Conservation (phyloP, 176 grass and related monocot genomes). For the Guadua angustifolia region DNA sequence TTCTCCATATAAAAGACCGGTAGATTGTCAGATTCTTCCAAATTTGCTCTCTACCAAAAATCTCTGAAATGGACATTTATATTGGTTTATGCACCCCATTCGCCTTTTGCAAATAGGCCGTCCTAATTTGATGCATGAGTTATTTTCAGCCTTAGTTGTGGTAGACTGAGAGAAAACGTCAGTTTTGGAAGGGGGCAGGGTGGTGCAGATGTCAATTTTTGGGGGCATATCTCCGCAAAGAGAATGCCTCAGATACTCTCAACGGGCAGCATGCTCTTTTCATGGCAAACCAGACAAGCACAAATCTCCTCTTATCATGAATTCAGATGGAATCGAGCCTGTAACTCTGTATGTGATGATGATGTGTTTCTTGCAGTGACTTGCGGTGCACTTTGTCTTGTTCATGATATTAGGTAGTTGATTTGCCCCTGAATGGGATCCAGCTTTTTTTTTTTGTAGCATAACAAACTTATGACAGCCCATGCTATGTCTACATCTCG, state of each 20-base stretch:
- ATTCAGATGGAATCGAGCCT: neutral
- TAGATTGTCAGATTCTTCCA: slow-evolving; percentile 42
- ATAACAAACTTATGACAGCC: neutral
- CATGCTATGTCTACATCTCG: slow-evolving; percentile 28
- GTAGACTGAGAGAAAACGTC: slow-evolving; percentile 37
- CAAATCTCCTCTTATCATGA: neutral
- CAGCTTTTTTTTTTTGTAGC: neutral
- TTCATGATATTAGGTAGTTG: slow-evolving; percentile 37
- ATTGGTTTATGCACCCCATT: slow-evolving; percentile 29
- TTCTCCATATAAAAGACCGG: slow-evolving; percentile 7
- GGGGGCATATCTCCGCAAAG: slow-evolving; percentile 12
- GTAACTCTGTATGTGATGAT: neutral
- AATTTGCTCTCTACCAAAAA: slow-evolving; percentile 40
- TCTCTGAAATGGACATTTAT: slow-evolving; percentile 46
- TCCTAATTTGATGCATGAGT: neutral
- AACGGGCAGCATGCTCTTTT: slow-evolving; percentile 49
- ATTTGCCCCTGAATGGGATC: slow-evolving; percentile 22
- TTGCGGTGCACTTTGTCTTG: slow-evolving; percentile 39
- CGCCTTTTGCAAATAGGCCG: slow-evolving; percentile 11
- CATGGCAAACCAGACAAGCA: slow-evolving; percentile 36
- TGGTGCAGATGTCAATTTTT: slow-evolving; percentile 53
- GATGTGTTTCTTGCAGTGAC: slow-evolving; percentile 41
- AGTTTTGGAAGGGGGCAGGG: slow-evolving; percentile 40
- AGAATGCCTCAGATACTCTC: slow-evolving; percentile 19
- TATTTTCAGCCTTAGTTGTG: slow-evolving; percentile 36